Evolutionary conservation across 1,139 yeast genomes (phyloP), one percentile per base, ranked within the genome.

Genomic region (Kluyveromyces sp.): DNA sequence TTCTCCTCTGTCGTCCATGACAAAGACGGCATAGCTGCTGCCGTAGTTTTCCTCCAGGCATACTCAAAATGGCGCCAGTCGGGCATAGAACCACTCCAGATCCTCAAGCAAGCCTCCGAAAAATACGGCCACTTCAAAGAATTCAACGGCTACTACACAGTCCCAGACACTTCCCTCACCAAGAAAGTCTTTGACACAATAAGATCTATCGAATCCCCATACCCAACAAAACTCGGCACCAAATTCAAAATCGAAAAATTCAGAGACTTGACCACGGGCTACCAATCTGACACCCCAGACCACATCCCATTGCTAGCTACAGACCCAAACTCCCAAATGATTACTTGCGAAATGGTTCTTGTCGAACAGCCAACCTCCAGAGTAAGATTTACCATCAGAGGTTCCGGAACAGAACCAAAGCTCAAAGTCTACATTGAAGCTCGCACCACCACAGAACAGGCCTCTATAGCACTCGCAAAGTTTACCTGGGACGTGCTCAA

Each of bases 351-450:
- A 2, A 29, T 43, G 4, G 56, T 30, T 3, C 27, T 39, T 10
- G 38, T 21, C 2, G 34, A 41, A 10, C 43, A 25, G 43, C 55
- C 21, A 50, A 44, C 48, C 2, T 50, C 52, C 1, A 53, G 54
- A 25, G 79, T 88, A 1, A 69, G 96, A 38, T 83, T 90, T 61
- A 90, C 97, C 0, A 81, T 87, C 43, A 74, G 98, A 44, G 97
- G 97, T 0, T 87, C 96, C 3, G 98, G 98, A 7, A 92, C 98
- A 0, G 98, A 92, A 62, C 97, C 97, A 3, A 92, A 92, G 60
- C 70, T 92, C 51, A 92, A 92, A 64, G 87, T 90, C 1, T 92
- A 92, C 66, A 82, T 92, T 39, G 97, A 92, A 62, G 95, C 95
- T 0, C 67, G 66, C 37, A 75, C 86, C 0, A 49, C 53, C 1